A percentile compares a stretch with the other conserved stretches of the same genome.
Evolutionary conservation across 2,329 filamentous ascomycete species (phyloP).

Genomic region (Cryphonectria parasitica): DNA sequence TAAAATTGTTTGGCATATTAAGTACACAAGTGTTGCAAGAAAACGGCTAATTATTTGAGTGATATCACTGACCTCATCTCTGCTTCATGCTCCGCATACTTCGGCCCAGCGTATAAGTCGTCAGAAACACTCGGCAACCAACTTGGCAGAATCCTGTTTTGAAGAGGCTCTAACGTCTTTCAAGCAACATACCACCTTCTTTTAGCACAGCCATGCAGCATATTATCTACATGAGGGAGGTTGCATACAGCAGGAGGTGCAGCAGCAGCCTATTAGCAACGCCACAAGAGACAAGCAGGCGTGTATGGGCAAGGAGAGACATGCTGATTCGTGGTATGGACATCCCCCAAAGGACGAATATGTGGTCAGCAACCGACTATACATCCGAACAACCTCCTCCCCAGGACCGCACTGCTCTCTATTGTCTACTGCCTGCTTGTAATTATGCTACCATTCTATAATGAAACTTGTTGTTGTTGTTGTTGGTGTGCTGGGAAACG

Average conservation of each 20-base stretch:
- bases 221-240: not conserved
- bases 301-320: constrained; percentile 17
- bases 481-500: constrained; percentile 1
- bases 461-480: constrained; percentile 10
- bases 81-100: no score
- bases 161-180: not conserved
- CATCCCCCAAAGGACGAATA: constrained; percentile 17
- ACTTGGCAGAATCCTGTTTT: not conserved
- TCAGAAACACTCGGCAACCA: not conserved
- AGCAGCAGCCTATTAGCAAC: not conserved
- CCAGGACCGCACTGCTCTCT: constrained; percentile 21
- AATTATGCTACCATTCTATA: constrained; percentile 25
- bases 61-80: no score
- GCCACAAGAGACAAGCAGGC: not conserved
- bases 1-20: not conserved
- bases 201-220: not conserved
- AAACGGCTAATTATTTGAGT: no score
- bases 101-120: not conserved
- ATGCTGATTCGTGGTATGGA: constrained; percentile 28
- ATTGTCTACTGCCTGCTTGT: constrained; percentile 12
- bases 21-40: no score
- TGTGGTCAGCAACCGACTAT: constrained; percentile 8
- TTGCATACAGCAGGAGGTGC: not conserved
- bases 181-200: not conserved
- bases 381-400: constrained; percentile 20